Evolutionary conservation across 352 stramenopile genomes (phyloP), one percentile per base, ranked within the genome.

Genomic region (Pythium aquatile): DNA sequence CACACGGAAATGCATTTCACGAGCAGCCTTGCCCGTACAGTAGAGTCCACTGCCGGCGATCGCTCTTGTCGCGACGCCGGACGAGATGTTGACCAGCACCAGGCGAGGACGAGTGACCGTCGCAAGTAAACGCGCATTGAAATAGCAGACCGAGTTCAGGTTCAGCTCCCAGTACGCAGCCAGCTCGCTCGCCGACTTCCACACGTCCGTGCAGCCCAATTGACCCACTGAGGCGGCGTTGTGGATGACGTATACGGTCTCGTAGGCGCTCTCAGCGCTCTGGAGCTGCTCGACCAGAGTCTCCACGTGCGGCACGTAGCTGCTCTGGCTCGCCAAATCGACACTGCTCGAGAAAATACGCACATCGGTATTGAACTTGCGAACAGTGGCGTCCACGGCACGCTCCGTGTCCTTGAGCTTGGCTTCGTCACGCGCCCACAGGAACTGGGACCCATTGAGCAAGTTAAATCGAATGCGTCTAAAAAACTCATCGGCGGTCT

Each of bases 1-100:
- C 35, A 93, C 84, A 51, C 70, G 64, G 53, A 85, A 73, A 55
- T 94, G 90, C 90, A 97, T 97, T 63, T 97, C 88, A n/a, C 88
- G 76, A 32, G 88, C 90, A 17, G 87, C 84, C 60, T 97, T 97
- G 53, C 84, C 78, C 11, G 79, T 81, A 65, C 88, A 96, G 59
- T 97, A 97, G 29, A 88, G 68, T 28, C 81, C 77, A 35, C 37
- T 52, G 0, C 47, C 47, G 1, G 46, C 33, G 28, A 65, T 37
- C 47, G 58, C 47, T 11, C 7, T 29, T 3, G 49, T 58, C 16
- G 58, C 58, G 6, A 48, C 58, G 16, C 26, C 49, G 14, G 58
- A 65, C 28, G 58, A 65, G 48, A 65, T 56, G 37, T 65, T 65
- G 58, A 53, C 33, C 13, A 65, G 58, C 58, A 42, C 58, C 14